These are phyloP conservation scores for Penicillium pulvis DNA, from an alignment of 495 filamentous ascomycete genomes.

Conservation along the genomic window DNA sequence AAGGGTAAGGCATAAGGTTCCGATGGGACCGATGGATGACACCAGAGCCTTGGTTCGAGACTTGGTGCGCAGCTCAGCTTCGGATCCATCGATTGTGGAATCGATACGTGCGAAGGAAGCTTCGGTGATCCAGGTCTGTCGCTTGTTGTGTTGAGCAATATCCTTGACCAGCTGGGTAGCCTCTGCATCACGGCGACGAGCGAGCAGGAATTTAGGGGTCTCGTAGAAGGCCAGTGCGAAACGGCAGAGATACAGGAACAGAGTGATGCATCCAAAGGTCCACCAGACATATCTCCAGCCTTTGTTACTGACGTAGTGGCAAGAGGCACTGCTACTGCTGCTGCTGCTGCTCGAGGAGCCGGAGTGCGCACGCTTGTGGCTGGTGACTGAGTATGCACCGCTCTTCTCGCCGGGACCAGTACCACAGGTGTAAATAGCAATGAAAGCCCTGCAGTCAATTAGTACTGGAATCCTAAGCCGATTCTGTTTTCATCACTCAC, in stretches of 20 bases:
- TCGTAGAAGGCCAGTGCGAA: conserved; percentile 58
- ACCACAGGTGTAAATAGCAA: conserved; percentile 41
- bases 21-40: conserved; percentile 6
- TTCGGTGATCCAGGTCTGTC: conserved; percentile 28
- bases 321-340: conserved; percentile 21
- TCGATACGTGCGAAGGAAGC: conserved; percentile 24
- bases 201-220: conserved; percentile 29
- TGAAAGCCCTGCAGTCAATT: conserved; percentile 23
- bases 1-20: conserved; percentile 11
- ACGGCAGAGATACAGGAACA: conserved; percentile 29
- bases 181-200: conserved; percentile 25
- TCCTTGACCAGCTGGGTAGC: conserved; percentile 26
- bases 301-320: conserved; percentile 36
- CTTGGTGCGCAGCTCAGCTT: conserved; percentile 9
- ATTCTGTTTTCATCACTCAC: conserved; percentile 8
- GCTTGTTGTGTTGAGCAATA: conserved; percentile 25
- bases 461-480: background rate
- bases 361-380: conserved; percentile 4
- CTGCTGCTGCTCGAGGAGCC: conserved; percentile 4
- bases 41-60: conserved; percentile 10
- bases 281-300: conserved; percentile 33
- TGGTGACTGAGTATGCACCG: conserved; percentile 7
- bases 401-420: conserved; percentile 27
- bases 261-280: conserved; percentile 32
- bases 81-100: conserved; percentile 11